Evolutionary conservation across 345 rosid genomes (phyloP), one percentile per base, ranked within the genome.

Genomic region (Garcia nutans): DNA sequence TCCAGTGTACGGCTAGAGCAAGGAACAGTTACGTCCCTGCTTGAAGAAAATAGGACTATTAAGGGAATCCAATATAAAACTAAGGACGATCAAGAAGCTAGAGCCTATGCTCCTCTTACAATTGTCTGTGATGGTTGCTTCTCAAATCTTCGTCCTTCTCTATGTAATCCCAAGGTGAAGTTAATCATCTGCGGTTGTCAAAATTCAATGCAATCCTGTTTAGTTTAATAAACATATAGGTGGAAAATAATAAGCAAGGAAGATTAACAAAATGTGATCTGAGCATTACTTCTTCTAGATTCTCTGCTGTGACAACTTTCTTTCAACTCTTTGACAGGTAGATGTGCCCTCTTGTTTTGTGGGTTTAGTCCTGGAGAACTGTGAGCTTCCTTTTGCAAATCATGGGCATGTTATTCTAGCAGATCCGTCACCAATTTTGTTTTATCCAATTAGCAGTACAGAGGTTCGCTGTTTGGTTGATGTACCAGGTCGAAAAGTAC

Each of bases 391-490:
- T 57, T 76, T 59, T 67, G 67, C 65, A 28, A 76, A 76, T 76
- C 78, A 76, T 68, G 78, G 78, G 16, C 78, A 76, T 57, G 78
- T 76, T 68, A 57, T 76, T 31, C 67, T 76, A 42, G 78, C 67
- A 45, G 78, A 76, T 60, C 78, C 78, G 11, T 76, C 78, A 8
- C 78, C 78, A 19, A 76, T 76, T 59, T 13, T 76, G 58, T 68
- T 76, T 45, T 76, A 76, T 76, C 78, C 50, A 12, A 76, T 76
- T 8, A 76, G 78, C 54, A 76, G 78, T 22, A 76, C 78, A 20
- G 78, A 76, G 65, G 50, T 76, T 59, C 78, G 78, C 19, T 76
- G 78, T 58, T 68, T 76, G 68, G 78, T 68, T 26, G 78, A 76
- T 58, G 73, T 76, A 6, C 78, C 78, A 1, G 78, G 78, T 4